phyloP scores from a whole-genome alignment of 768 basidiomycete species.

The Pisolithus microcarpus region DNA sequence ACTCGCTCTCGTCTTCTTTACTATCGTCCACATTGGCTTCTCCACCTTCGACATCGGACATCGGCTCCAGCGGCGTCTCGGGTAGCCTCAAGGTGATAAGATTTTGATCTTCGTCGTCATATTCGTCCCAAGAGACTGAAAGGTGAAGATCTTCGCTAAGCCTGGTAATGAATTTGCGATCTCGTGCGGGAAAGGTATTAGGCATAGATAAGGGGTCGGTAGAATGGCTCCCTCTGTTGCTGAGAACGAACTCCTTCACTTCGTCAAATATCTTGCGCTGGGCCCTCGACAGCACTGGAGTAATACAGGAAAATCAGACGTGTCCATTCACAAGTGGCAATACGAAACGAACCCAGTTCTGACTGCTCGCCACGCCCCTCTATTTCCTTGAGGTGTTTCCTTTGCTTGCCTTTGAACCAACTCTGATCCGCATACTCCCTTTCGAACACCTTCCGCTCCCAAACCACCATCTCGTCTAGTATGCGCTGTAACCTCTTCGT shows the following conservation, averaged over 20 bases:
- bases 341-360: constrained; percentile 50
- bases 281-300: constrained; percentile 56
- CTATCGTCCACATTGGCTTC: constrained; percentile 31
- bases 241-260: constrained; percentile 70
- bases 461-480: constrained; percentile 78
- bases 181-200: constrained; percentile 74
- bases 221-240: constrained; percentile 25
- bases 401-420: constrained; percentile 93
- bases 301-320: not conserved
- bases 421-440: constrained; percentile 83
- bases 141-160: constrained; percentile 76
- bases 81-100: constrained; percentile 65
- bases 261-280: constrained; percentile 76
- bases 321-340: not conserved
- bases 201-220: constrained; percentile 53
- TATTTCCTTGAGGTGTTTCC: constrained; percentile 59
- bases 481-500: constrained; percentile 76
- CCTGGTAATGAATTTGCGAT: constrained; percentile 70
- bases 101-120: constrained; percentile 75
- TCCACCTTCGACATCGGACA: constrained; percentile 27
- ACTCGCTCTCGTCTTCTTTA: constrained; percentile 48
- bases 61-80: constrained; percentile 30
- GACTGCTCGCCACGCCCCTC: constrained; percentile 52
- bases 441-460: constrained; percentile 89
- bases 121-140: constrained; percentile 86